Evolutionary conservation across 441 rosid genomes (phyloP), one percentile per base, ranked within the genome.

Genomic region (Aleurites moluccanus): DNA sequence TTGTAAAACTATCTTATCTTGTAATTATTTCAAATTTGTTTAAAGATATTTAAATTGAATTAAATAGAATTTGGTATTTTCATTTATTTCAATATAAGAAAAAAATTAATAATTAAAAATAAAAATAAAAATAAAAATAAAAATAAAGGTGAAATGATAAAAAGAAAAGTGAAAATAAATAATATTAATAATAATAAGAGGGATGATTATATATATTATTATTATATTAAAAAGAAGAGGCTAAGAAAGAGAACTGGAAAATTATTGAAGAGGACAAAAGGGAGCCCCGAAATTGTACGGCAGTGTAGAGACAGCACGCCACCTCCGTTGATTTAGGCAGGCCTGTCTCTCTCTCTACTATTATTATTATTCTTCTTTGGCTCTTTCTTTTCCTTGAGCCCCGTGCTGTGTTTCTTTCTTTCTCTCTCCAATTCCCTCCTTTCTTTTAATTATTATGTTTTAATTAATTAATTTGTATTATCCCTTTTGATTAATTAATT

Each of bases 301-400:
- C 35, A 21, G n/a, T 1, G 25, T 23, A 61, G 78, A 79, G 83
- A 79, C 82, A 82, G 79, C 88, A 85, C 86, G 86, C 87, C 86
- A 80, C 76, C 80, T 87, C 90, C 88, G 83, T 70, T 64, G 81
- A 82, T 83, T 87, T 72, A 82, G 90, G 86, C 64, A 3, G 38
- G 69, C 66, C 21, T 80, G 87, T 74, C 84, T 64, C 79, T 23
- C 70, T 55, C 69, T 78, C 73, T 35, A 6, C 6, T 38, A 38
- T 38, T 73, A 66, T 47, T 62, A 61, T 50, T 40, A 52, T 27
- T 65, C 23, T 64, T 35, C 67, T 25, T 10, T 30, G 67, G 70
- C 57, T 64, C 62, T 23, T 35, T 33, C 49, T 35, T 61, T 11
- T 16, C 63, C 83, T 86, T 52, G 86, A 84, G 89, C 87, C 74